Percentiles rank a stretch among this genome's conserved stretches.
phyloP scores from a whole-genome alignment of 148 eudicot species.

The Rhododendron williamsianum region DNA sequence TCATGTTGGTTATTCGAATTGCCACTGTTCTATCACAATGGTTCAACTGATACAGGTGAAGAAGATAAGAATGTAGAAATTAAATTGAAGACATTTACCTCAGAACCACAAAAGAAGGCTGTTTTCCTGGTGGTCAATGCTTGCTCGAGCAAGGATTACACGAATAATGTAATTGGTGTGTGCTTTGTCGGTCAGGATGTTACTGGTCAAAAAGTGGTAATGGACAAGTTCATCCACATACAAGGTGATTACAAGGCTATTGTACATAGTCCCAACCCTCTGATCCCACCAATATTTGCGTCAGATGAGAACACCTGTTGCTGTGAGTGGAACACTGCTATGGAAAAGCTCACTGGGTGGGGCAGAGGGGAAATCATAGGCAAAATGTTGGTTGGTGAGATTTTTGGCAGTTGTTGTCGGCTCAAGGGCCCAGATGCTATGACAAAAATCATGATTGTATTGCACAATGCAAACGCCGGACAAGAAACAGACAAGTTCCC shows the following conservation, averaged over 20 bases:
- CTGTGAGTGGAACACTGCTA: conserved; percentile 92
- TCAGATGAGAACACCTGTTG: conserved; percentile 83
- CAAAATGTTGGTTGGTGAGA: conserved; percentile 73
- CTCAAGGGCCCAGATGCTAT: conserved; percentile 78
- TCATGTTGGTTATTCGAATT: background rate
- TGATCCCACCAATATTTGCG: conserved; percentile 94
- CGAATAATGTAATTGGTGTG: conserved; percentile 63
- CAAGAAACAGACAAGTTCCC: conserved; percentile 65
- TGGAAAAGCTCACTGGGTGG: conserved; percentile 96
- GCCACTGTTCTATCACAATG: background rate
- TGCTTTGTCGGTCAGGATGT: conserved; percentile 96
- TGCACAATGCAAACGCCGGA: conserved; percentile 86
- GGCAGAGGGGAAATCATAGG: conserved; percentile 56
- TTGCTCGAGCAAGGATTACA: conserved; percentile 82
- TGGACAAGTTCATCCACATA: conserved; percentile 82
- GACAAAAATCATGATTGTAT: conserved; percentile 83
- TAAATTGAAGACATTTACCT: conserved; percentile 61
- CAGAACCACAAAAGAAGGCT: conserved; percentile 41
- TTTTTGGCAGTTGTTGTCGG: conserved; percentile 70
- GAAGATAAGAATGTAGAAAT: conserved; percentile 91
- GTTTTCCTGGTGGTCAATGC: conserved; percentile 83
- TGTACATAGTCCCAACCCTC: conserved; percentile 80
- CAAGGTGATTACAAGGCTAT: conserved; percentile 93
- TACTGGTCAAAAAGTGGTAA: conserved; percentile 70
- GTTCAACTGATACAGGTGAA: conserved; percentile 57